Conservation (phyloP, 2,329 filamentous ascomycete genomes). For the Fusarium foetens region DNA sequence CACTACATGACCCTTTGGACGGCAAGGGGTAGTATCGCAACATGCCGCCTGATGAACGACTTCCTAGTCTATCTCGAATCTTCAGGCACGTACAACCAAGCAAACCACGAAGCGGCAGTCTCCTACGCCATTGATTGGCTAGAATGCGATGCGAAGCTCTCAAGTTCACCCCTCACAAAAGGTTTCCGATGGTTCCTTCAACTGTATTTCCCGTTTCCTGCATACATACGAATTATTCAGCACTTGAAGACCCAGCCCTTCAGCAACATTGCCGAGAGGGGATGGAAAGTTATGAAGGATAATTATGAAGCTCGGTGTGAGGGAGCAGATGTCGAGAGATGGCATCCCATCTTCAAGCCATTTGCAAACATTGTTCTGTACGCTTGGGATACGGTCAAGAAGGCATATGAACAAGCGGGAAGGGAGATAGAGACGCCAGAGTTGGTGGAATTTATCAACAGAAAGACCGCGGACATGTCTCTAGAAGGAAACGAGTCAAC, state of each 20-base stretch:
- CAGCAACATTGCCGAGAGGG: neutral
- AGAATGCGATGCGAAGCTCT: conserved; percentile 51
- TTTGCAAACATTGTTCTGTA: conserved; percentile 5
- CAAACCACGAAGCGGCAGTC: conserved; percentile 45
- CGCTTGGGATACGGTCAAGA: neutral
- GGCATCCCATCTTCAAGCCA: neutral
- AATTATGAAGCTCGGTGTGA: neutral
- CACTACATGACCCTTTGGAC: conserved; percentile 56
- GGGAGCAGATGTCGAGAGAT: neutral
- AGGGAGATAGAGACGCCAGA: neutral
- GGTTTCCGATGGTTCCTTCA: conserved; percentile 52
- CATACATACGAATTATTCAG: conserved; percentile 53
- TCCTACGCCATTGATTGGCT: conserved; percentile 49
- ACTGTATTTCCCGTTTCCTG: conserved; percentile 53
- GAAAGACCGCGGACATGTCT: neutral
- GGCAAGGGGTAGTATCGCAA: conserved; percentile 57
- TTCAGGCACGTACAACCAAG: conserved; percentile 40
- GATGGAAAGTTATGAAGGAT: conserved; percentile 2
- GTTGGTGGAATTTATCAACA: neutral
- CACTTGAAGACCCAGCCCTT: conserved; percentile 40
- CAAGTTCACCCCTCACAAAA: conserved; percentile 44
- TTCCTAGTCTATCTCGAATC: conserved; percentile 48
- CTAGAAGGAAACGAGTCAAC: accelerated
- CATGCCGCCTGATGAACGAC: conserved; percentile 60
- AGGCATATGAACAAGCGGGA: neutral